Evolutionary conservation across 2,329 filamentous ascomycete genomes (phyloP).

Genomic region (Geoglossum cookeanum): DNA sequence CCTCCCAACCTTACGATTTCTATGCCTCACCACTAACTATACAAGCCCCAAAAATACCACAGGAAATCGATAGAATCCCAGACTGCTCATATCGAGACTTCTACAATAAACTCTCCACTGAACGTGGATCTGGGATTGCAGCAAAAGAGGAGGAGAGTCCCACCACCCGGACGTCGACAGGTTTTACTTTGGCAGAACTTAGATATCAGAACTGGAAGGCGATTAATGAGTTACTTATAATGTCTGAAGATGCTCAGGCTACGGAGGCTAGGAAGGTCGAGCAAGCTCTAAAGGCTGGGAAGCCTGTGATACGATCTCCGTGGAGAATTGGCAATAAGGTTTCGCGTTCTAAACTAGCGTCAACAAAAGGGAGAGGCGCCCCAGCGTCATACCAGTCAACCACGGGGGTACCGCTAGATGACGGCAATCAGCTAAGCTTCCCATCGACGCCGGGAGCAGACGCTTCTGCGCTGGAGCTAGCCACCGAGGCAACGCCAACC

Average conservation of each 20-base stretch:
- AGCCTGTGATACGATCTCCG: background rate
- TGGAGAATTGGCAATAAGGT: background rate
- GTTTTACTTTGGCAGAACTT: conserved; percentile 24
- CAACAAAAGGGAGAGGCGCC: too few relatives aligned
- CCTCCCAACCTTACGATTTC: background rate
- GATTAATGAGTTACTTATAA: conserved; percentile 26
- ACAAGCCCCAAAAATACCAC: background rate
- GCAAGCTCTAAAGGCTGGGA: background rate
- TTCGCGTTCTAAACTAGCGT: background rate
- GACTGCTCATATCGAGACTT: background rate
- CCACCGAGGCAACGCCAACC: background rate
- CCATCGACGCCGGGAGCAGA: too few relatives aligned
- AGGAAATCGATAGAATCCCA: background rate
- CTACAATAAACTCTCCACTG: background rate
- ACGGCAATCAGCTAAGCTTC: too few relatives aligned
- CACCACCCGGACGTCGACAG: conserved; percentile 14
- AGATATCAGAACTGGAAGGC: conserved; percentile 31
- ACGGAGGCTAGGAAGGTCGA: background rate
- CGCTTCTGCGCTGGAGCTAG: background rate
- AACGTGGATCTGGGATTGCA: background rate
- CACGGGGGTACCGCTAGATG: too few relatives aligned
- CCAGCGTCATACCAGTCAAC: too few relatives aligned
- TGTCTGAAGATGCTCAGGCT: conserved; percentile 11
- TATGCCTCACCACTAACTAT: background rate
- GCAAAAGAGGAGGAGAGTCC: background rate